phyloP scores from a whole-genome alignment of 805 yeast genomes.

The Saturnispora kantuleensis region DNA sequence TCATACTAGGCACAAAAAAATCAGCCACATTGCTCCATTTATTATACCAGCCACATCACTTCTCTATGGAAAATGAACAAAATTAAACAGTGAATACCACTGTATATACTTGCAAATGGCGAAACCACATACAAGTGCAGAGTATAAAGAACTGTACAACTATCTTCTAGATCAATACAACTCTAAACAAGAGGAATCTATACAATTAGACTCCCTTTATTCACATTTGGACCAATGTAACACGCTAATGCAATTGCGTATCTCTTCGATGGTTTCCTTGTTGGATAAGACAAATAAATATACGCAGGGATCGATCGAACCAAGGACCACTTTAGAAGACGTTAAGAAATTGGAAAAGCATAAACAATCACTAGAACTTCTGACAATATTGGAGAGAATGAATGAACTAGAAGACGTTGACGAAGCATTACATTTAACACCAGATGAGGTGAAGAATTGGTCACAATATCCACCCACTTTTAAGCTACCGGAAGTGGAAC shows the following conservation, averaged over 20 bases:
- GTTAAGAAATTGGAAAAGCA: neutral
- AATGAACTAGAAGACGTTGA: neutral
- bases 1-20: too few species aligned
- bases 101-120: too few species aligned
- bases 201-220: too few species aligned
- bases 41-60: neutral
- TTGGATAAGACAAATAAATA: neutral
- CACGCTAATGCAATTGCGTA: conserved; percentile 4
- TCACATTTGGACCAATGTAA: conserved; percentile 1
- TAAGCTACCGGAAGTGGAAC: conserved; percentile 2
- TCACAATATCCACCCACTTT: neutral
- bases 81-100: too few species aligned
- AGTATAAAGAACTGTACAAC: neutral
- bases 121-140: neutral
- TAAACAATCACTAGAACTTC: neutral
- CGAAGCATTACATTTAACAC: neutral
- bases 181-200: neutral
- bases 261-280: neutral
- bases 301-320: neutral
- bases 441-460: neutral
- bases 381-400: neutral
- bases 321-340: neutral
- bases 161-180: neutral
- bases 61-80: too few species aligned
- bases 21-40: too few species aligned